These are phyloP conservation scores for Microdochium bolleyi DNA, from an alignment of 2,329 filamentous ascomycete species.

Conservation along the genomic window DNA sequence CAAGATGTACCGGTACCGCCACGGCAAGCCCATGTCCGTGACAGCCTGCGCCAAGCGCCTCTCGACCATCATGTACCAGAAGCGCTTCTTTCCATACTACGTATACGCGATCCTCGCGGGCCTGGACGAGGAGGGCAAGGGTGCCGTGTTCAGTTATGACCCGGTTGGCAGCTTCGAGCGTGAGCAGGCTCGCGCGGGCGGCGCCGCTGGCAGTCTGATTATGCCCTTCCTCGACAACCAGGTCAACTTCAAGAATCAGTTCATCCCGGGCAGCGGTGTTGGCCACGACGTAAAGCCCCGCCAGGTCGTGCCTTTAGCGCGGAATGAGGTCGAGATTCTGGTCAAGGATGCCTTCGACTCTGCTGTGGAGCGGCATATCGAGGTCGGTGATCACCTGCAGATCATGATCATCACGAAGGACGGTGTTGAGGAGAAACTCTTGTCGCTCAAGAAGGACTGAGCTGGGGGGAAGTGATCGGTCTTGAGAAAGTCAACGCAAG, in stretches of 20 bases:
- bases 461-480: constrained; percentile 1
- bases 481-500: not conserved
- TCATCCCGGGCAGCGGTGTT: constrained; percentile 75
- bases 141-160: constrained; percentile 94
- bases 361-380: constrained; percentile 96
- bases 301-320: constrained; percentile 60
- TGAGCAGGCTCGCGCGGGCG: constrained; percentile 90
- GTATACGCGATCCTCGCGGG: constrained; percentile 90
- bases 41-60: constrained; percentile 91
- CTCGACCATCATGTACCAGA: constrained; percentile 91
- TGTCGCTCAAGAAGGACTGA: constrained; percentile 86
- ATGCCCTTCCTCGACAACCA: constrained; percentile 99
- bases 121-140: constrained; percentile 88
- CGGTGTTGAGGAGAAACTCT: constrained; percentile 79
- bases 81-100: constrained; percentile 99
- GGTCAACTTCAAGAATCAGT: constrained; percentile 99
- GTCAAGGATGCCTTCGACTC: constrained; percentile 98
- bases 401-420: constrained; percentile 86
- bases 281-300: constrained; percentile 74
- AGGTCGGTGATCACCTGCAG: constrained; percentile 94
- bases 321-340: constrained; percentile 70
- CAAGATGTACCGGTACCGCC: constrained; percentile 98
- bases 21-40: constrained; percentile 92
- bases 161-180: constrained; percentile 96
- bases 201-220: constrained; percentile 87